Base-by-base conservation (phyloP, 495 filamentous ascomycete genomes). In the Wilcoxina mikolae region DNA sequence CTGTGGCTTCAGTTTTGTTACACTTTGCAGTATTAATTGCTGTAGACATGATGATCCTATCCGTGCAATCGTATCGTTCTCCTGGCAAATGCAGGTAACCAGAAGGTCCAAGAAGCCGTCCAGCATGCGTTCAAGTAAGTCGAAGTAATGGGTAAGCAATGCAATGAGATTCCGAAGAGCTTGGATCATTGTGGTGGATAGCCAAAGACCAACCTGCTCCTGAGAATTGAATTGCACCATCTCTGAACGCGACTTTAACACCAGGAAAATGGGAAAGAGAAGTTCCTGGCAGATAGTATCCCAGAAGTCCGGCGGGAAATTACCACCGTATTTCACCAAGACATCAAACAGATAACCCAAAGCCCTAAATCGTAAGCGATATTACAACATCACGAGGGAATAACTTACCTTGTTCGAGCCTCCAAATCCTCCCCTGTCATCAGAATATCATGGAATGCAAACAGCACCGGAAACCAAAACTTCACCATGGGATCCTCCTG, bases 371-470 rank as follows among this genome's bases (percentile, higher is more conserved):
- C 7, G 49, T 35, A 4, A 35, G n/a, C 49, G 38, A 23, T 9
- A 52, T 23, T 3, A 27, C 45, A n/a, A n/a, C n/a, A n/a, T n/a
- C n/a, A 11, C 10, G 20, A 10, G 49, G 11, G 23, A 23, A 39
- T 52, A 5, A 52, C 15, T 17, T 52, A 52, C 49, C 87, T 89
- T 39, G 88, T 94, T 57, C 91, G 80, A 43, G 94, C 89, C 66
- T 99, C 91, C n/a, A 99, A 76, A 65, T 99, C 91, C 67, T 96
- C 91, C 2, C 91, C 91, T 26, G 91, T 99, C 91, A 99, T 99
- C 20, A 99, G 73, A 20, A 96, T 88, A 69, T 99, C 91, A 68
- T 99, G 91, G 72, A 96, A 96, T 4, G 93, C 88, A 66, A 96
- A 96, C 11, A 99, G 75, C 26, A 99, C 83, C 0, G 91, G 91